Evolutionary conservation across 148 eudicot species (phyloP).

Genomic region (Vaccinium vitisidaea): DNA sequence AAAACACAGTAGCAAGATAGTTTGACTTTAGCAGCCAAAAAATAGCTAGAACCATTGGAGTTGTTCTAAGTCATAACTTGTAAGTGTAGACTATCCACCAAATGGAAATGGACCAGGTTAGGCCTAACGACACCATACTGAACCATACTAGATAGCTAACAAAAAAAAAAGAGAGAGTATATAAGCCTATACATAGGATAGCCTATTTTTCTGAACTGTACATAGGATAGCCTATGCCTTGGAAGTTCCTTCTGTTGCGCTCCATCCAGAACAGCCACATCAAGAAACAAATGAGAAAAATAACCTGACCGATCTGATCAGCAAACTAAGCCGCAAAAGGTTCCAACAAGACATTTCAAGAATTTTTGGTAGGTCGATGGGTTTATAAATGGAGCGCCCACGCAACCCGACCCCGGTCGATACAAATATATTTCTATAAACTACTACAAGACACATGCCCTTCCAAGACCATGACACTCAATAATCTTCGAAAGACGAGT

Average conservation of each 20-base stretch:
- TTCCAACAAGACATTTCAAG: background rate
- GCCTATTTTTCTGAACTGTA: background rate
- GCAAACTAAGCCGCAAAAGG: background rate
- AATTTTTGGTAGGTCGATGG: no score
- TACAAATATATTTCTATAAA: background rate
- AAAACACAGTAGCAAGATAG: background rate
- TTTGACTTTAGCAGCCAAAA: background rate
- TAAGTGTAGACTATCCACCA: background rate
- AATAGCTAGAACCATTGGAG: background rate
- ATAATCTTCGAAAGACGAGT: background rate
- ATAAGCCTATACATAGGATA: background rate
- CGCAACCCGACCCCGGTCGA: background rate
- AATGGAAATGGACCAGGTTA: background rate
- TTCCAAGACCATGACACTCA: background rate
- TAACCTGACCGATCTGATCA: background rate
- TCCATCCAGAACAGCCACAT: constrained; percentile 2
- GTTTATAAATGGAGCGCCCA: background rate
- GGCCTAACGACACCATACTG: background rate
- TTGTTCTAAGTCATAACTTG: background rate
- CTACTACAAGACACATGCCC: background rate
- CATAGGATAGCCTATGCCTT: background rate
- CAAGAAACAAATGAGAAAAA: background rate
- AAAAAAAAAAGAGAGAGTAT: background rate
- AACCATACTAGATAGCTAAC: background rate
- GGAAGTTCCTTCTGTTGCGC: background rate